Conservation (phyloP, 805 yeast species). For the Henningerozyma blattae region DNA sequence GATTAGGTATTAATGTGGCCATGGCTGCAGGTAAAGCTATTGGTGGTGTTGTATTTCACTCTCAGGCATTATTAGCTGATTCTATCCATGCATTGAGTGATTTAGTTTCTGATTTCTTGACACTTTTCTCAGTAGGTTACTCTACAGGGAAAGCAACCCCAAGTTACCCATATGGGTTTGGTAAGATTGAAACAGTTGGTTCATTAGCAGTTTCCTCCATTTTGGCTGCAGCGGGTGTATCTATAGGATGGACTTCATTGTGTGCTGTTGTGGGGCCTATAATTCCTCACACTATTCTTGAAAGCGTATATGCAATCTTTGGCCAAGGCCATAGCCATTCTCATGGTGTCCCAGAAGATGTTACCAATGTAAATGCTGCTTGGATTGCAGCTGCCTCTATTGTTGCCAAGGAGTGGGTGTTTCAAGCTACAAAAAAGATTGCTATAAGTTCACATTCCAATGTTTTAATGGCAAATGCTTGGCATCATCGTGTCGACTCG, state of each 20-base stretch:
- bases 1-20: constrained; percentile 65
- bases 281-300: constrained; percentile 49
- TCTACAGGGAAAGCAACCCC: constrained; percentile 48
- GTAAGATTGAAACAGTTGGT: constrained; percentile 86
- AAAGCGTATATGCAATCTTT: constrained; percentile 25
- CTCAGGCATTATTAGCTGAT: constrained; percentile 89
- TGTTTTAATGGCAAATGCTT: constrained; percentile 88
- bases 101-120: constrained; percentile 76
- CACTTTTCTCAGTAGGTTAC: constrained; percentile 77
- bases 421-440: constrained; percentile 65
- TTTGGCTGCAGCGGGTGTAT: constrained; percentile 73
- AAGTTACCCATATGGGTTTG: constrained; percentile 76
- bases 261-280: constrained; percentile 54
- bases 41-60: constrained; percentile 87
- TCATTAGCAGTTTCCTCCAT: constrained; percentile 78
- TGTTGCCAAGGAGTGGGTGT: constrained; percentile 74
- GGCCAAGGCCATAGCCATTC: constrained; percentile 20
- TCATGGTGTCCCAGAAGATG: constrained; percentile 23
- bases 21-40: constrained; percentile 76
- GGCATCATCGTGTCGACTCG: constrained; percentile 95
- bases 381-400: constrained; percentile 88
- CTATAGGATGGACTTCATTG: constrained; percentile 79
- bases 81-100: constrained; percentile 89
- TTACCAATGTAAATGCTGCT: constrained; percentile 76
- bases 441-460: constrained; percentile 70